Evolutionary conservation across 768 basidiomycete species (phyloP), one percentile per base, ranked within the genome.

Genomic region (Gymnopilus junonius): DNA sequence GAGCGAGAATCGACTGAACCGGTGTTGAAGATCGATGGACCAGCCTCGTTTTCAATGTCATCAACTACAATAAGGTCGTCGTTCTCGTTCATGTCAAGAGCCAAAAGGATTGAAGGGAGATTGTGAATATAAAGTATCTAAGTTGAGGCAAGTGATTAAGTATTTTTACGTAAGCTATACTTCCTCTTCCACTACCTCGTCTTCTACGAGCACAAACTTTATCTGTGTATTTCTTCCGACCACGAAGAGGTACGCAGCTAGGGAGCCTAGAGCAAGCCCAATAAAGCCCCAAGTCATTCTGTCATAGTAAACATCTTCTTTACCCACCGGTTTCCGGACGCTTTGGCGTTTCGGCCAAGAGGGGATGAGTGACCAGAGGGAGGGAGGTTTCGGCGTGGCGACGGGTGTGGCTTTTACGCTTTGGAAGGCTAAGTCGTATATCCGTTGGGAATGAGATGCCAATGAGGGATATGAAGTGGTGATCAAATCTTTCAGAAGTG

Each of bases 41-140:
- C 34, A 73, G 75, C 65, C 71, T 75, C 65, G 65, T 66, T 71
- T 71, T 86, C 87, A 58, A 83, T 70, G 71, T 88, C 87, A 68
- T 88, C 87, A 29, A 88, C 80, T 58, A 88, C 80, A 66, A 88
- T 87, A 63, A 87, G 78, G 71, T 88, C 87, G 63, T 87, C 85
- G 65, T 87, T 51, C 17, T 51, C 85, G 82, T 45, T 72, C 8
- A 59, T 59, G 25, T 25, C 15, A 48, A 37, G 56, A 32, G 20
- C 34, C 32, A 21, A 48, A 29, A 56, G 21, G 46, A 57, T 2
- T 37, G 23, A n/a, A 5, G 34, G 31, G 46, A 59, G 34, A 23
- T 4, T 17, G 55, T 14, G 35, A 39, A 42, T 20, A 25, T 55
- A 4, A 21, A 64, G n/a, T 3, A 31, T 23, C 11, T 20, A 15